Evolutionary conservation across 1,139 yeast species (phyloP), one percentile per base, ranked within the genome.

Genomic region (Hansenula lynferdii): DNA sequence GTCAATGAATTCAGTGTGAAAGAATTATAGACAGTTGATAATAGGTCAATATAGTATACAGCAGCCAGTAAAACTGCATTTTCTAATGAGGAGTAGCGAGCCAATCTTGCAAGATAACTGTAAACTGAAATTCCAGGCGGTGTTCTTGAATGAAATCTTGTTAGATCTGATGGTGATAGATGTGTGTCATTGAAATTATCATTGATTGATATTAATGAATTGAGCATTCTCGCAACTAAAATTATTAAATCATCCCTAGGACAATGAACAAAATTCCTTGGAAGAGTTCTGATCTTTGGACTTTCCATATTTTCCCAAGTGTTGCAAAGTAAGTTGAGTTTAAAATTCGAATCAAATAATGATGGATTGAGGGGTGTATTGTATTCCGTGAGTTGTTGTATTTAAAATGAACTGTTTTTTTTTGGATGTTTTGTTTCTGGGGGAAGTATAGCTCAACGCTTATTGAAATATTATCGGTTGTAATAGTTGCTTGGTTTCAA

Each of bases 1-100:
- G 98, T 92, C 61, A 94, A 75, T 3, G 96, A 84, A 61, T 87
- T 90, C 43, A 92, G 66, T 18, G 90, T 84, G 64, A 92, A 92
- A 34, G 76, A 76, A 3, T 90, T 81, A 56, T 83, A 90, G 39
- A 84, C 81, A 37, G 80, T 77, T 15, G 95, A 79, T 38, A 92
- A 66, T 29, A 92, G 67, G 57, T 92, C 98, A 43, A 90, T 89
- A 54, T 89, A 90, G 57, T 89, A 90, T 27, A 92, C 82, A 16
- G 95, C 74, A 1, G 95, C 75, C 38, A 92, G 65, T 28, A 92
- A 65, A 3, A 90, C 85, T 8, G 92, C 85, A 44, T 85, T 83
- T 48, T 89, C 95, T 45, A 90, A 69, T 37, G 87, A 80, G 47
- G 95, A 89, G 62, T 85, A 92, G 52, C 85, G 84, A 7, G 92